Evolutionary conservation across 768 basidiomycete species (phyloP).

Genomic region (Boletus subcaerulescens): DNA sequence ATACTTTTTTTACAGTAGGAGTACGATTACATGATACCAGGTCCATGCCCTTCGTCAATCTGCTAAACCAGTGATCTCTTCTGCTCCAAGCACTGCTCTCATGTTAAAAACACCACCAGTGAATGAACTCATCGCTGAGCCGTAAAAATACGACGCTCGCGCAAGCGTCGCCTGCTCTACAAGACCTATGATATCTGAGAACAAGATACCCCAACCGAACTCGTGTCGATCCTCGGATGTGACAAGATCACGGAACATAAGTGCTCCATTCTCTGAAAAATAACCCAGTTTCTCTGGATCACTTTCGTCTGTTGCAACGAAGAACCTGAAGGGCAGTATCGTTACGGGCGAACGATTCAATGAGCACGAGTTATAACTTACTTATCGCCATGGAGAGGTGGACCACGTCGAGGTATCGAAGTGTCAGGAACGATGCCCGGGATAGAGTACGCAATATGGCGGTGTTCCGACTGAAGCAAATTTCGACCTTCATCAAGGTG

Average conservation of each 20-base stretch:
- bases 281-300: slow-evolving; percentile 28
- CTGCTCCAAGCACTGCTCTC: slow-evolving; percentile 35
- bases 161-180: slow-evolving; percentile 40
- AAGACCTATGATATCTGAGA: slow-evolving; percentile 40
- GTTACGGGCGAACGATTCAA: background rate
- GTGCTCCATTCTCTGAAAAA: slow-evolving; percentile 32
- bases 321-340: slow-evolving; percentile 20
- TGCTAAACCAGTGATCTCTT: slow-evolving; percentile 30
- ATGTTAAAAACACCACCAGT: slow-evolving; percentile 39
- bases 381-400: slow-evolving; percentile 19
- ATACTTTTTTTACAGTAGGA: background rate
- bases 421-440: slow-evolving; percentile 12
- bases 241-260: slow-evolving; percentile 39
- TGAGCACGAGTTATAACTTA: background rate
- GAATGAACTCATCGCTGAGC: slow-evolving; percentile 37
- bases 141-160: slow-evolving; percentile 37
- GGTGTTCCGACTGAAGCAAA: slow-evolving; percentile 21
- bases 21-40: background rate
- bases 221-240: slow-evolving; percentile 37
- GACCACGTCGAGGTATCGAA: slow-evolving; percentile 12
- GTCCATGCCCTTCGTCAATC: slow-evolving; percentile 26
- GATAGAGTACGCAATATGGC: slow-evolving; percentile 14
- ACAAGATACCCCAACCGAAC: slow-evolving; percentile 39
- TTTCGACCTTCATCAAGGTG: slow-evolving; percentile 30
- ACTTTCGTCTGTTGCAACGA: slow-evolving; percentile 38